Evolutionary conservation across 148 eudicot genomes (phyloP).

Genomic region (Vaccinium darrowii): DNA sequence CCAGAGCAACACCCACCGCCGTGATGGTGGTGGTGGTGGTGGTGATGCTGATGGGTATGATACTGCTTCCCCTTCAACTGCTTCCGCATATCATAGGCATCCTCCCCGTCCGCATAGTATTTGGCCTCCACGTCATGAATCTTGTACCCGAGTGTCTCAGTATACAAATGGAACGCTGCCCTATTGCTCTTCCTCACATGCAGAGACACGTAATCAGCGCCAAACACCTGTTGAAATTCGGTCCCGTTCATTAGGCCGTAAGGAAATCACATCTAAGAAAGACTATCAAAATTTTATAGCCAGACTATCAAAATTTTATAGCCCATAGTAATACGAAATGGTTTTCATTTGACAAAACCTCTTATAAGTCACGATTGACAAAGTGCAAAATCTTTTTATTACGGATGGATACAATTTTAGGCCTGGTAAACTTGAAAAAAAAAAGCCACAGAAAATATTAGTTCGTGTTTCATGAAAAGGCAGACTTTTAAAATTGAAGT

Average conservation of each 20-base stretch:
- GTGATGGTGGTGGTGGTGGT: constrained; percentile 42
- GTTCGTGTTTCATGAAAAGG: background rate
- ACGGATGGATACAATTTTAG: background rate
- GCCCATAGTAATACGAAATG: too few relatives aligned
- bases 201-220: constrained; percentile 71
- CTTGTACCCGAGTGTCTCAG: constrained; percentile 75
- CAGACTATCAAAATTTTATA: too few relatives aligned
- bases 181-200: constrained; percentile 92
- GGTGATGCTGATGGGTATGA: constrained; percentile 15
- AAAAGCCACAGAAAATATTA: too few relatives aligned
- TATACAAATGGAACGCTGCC: constrained; percentile 80
- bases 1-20: constrained; percentile 51
- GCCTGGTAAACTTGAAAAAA: background rate
- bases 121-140: constrained; percentile 89
- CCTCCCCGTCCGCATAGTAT: constrained; percentile 91
- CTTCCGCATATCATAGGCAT: constrained; percentile 89
- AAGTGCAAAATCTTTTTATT: background rate
- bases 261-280: too few relatives aligned
- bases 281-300: too few relatives aligned
- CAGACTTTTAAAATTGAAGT: background rate
- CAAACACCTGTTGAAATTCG: constrained; percentile 41
- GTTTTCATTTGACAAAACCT: background rate
- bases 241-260: background rate
- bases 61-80: constrained; percentile 44
- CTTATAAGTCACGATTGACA: background rate